phyloP scores from a whole-genome alignment of 2,329 filamentous ascomycete genomes.

The Fusarium sp. region DNA sequence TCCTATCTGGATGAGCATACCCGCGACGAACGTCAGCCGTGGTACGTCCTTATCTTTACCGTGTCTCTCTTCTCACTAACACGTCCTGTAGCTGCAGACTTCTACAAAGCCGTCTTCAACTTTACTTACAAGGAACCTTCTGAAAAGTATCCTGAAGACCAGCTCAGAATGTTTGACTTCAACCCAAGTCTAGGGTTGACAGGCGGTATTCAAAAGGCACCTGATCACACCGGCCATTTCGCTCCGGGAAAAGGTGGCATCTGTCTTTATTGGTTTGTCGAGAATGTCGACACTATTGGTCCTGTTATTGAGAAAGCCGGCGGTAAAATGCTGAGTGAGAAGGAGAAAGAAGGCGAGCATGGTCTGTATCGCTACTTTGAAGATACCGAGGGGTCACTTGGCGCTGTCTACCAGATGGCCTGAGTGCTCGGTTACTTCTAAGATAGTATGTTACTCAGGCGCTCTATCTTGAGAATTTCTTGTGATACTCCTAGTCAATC shows the following conservation, averaged over 20 bases:
- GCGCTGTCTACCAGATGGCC: slow-evolving; percentile 49
- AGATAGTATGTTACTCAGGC: neutral
- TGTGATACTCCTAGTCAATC: neutral
- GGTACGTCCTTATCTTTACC: slow-evolving; percentile 33
- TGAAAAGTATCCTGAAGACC: slow-evolving; percentile 24
- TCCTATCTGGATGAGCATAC: slow-evolving; percentile 49
- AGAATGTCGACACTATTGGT: slow-evolving; percentile 47
- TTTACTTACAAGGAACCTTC: slow-evolving; percentile 41
- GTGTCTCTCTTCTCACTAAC: neutral
- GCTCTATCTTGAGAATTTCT: neutral
- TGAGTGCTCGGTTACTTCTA: neutral
- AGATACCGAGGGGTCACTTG: slow-evolving; percentile 51
- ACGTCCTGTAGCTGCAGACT: slow-evolving; percentile 42
- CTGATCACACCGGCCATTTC: slow-evolving; percentile 44
- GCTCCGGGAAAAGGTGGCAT: slow-evolving; percentile 47
- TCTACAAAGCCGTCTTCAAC: slow-evolving; percentile 49
- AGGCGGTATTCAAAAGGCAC: slow-evolving; percentile 48
- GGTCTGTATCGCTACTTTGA: slow-evolving; percentile 50
- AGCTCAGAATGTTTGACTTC: slow-evolving; percentile 49
- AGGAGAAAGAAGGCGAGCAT: slow-evolving; percentile 46
- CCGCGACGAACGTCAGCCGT: slow-evolving; percentile 46
- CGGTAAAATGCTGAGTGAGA: slow-evolving; percentile 48
- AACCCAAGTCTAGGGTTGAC: slow-evolving; percentile 46
- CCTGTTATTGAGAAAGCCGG: slow-evolving; percentile 47
- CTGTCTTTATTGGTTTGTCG: slow-evolving; percentile 49